Evolutionary conservation across 768 basidiomycete genomes (phyloP).

Genomic region (Suillus luteus): DNA sequence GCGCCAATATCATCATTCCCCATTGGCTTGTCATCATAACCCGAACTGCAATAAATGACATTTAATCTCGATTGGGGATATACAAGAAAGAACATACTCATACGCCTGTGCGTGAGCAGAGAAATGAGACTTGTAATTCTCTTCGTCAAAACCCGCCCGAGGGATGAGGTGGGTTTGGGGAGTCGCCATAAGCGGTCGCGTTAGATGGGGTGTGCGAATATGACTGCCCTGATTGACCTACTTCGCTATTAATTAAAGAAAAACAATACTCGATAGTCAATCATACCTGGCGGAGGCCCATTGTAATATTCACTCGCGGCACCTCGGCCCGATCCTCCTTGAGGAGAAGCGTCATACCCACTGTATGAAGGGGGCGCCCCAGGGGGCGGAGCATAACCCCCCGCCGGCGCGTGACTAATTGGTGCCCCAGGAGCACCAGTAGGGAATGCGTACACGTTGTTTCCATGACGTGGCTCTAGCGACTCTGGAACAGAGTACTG

Average conservation of each 20-base stretch:
- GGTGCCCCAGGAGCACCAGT: constrained; percentile 4
- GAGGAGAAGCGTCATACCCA: not conserved
- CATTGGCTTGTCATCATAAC: constrained; percentile 25
- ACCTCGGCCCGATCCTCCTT: not conserved
- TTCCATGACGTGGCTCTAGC: not conserved
- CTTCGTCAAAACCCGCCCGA: constrained; percentile 12
- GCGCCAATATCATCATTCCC: constrained; percentile 27
- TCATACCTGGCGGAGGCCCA: constrained; percentile 5
- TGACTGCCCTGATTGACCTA: constrained; percentile 22
- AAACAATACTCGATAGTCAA: not conserved
- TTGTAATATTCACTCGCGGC: constrained; percentile 12
- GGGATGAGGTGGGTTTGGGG: constrained; percentile 18
- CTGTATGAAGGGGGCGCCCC: constrained; percentile 7
- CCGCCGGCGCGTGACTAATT: constrained; percentile 1
- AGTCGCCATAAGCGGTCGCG: constrained; percentile 20
- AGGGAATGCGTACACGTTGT: constrained; percentile 6
- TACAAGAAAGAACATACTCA: constrained; percentile 22
- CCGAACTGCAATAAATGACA: not conserved
- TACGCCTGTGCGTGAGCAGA: constrained; percentile 36
- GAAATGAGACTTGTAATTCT: constrained; percentile 21
- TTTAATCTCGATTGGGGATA: not conserved
- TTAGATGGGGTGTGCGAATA: constrained; percentile 21
- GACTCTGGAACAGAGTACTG: not conserved
- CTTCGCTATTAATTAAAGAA: not conserved
- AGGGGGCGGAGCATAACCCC: constrained; percentile 2